phyloP scores from a whole-genome alignment of 306 rosid species.

The Lathyrus oleraceus region DNA sequence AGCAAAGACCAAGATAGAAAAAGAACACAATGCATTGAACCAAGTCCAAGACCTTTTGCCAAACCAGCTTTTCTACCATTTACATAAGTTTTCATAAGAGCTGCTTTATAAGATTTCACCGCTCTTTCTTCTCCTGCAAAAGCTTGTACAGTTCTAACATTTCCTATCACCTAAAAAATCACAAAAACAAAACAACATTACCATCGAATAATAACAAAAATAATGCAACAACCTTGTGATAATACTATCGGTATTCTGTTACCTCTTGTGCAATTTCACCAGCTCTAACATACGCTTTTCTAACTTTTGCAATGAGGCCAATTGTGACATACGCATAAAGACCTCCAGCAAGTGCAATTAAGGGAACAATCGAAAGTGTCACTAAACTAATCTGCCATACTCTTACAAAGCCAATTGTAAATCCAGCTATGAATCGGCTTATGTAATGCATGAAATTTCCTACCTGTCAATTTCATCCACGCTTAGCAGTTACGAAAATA shows the following conservation, averaged over 20 bases:
- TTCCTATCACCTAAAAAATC: constrained; percentile 74
- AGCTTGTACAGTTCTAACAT: constrained; percentile 95
- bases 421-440: constrained; percentile 79
- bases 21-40: constrained; percentile 87
- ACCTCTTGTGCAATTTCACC: constrained; percentile 97
- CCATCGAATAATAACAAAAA: not conserved
- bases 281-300: constrained; percentile 84
- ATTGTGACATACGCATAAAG: constrained; percentile 77
- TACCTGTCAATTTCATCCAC: constrained; percentile 49
- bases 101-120: constrained; percentile 65
- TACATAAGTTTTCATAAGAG: constrained; percentile 67
- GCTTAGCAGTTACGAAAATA: not conserved
- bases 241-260: too few species aligned
- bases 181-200: not conserved
- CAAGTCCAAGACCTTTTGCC: constrained; percentile 91
- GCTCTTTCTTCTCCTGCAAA: constrained; percentile 95
- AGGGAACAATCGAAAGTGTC: constrained; percentile 86
- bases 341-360: constrained; percentile 94
- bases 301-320: constrained; percentile 77
- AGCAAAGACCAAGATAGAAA: constrained; percentile 91
- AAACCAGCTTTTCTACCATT: constrained; percentile 84
- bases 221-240: too few species aligned
- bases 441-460: constrained; percentile 94
- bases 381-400: constrained; percentile 96
- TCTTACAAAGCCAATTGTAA: constrained; percentile 75